phyloP scores from a whole-genome alignment of 345 rosid species.

The Populus nigra region DNA sequence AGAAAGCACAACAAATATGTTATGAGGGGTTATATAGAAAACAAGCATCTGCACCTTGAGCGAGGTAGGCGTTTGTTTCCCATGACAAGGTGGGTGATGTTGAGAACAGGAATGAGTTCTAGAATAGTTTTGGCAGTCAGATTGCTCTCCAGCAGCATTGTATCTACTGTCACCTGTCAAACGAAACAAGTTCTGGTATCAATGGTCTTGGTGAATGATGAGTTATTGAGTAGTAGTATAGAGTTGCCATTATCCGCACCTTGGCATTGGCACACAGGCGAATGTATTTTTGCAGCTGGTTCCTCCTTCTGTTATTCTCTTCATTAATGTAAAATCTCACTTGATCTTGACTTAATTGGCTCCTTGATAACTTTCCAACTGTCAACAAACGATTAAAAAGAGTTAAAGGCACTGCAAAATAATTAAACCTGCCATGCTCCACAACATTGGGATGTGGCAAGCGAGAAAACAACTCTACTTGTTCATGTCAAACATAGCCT shows the following conservation, averaged over 20 bases:
- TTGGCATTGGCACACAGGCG: conserved; percentile 45
- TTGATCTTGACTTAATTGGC: conserved; percentile 52
- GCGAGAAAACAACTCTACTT: background rate
- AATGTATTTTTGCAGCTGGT: conserved; percentile 53
- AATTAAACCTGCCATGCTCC: background rate
- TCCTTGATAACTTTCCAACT: conserved; percentile 60
- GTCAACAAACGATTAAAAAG: background rate
- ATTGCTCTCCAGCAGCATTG: conserved; percentile 51
- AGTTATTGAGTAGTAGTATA: background rate
- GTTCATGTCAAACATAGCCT: background rate
- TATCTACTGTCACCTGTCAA: conserved; percentile 51
- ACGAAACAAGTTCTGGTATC: background rate
- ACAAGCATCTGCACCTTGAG: conserved; percentile 32
- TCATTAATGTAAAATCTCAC: conserved; percentile 50
- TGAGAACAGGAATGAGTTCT: conserved; percentile 60
- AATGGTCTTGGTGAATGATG: background rate
- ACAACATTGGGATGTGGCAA: background rate
- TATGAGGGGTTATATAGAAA: background rate
- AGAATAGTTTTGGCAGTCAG: conserved; percentile 44
- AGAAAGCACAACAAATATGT: background rate
- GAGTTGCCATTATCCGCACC: conserved; percentile 20
- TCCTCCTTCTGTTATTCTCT: conserved; percentile 55
- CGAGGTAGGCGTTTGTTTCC: conserved; percentile 42
- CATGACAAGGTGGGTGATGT: conserved; percentile 54
- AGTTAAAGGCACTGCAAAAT: background rate